A percentile compares a stretch with the other conserved stretches of the same genome.
These are phyloP conservation scores for Cokeromyces recurvatus DNA, from an alignment of 371 early-diverging fungal species.

Conservation along the genomic window DNA sequence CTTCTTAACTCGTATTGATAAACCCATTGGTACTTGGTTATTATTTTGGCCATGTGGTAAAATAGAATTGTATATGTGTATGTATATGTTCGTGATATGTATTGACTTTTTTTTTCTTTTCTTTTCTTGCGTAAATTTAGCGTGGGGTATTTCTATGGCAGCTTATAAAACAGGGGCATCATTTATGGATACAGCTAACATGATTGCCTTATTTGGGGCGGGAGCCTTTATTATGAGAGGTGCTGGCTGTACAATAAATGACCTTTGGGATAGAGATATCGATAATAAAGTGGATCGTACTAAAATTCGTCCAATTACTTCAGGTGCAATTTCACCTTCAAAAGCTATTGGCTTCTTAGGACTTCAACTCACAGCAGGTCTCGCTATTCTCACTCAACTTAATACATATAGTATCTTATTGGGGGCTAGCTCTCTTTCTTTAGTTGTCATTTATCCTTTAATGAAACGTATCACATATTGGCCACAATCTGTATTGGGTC, in stretches of 20 bases:
- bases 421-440: slow-evolving; percentile 76
- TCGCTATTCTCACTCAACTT: slow-evolving; percentile 74
- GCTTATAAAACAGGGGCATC: slow-evolving; percentile 56
- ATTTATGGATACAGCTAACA: slow-evolving; percentile 46
- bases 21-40: slow-evolving; percentile 91
- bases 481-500: slow-evolving; percentile 88
- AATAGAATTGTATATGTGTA: neutral
- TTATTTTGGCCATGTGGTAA: slow-evolving; percentile 87
- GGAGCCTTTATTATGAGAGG: slow-evolving; percentile 95
- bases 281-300: slow-evolving; percentile 89
- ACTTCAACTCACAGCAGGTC: slow-evolving; percentile 72
- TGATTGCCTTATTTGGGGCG: slow-evolving; percentile 79
- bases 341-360: slow-evolving; percentile 82
- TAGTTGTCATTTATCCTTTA: slow-evolving; percentile 86
- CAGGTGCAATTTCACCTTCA: slow-evolving; percentile 64
- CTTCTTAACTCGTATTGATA: slow-evolving; percentile 78
- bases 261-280: slow-evolving; percentile 90
- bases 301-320: slow-evolving; percentile 78
- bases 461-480: slow-evolving; percentile 96
- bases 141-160: slow-evolving; percentile 83
- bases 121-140: slow-evolving; percentile 22
- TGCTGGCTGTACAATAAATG: slow-evolving; percentile 96
- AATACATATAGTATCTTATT: slow-evolving; percentile 75
- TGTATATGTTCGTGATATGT: too few species aligned
- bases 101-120: neutral